A percentile compares a stretch with the other conserved stretches of the same genome.
Conservation (phyloP, 257 asterid species). For the Nicotiana otophora region DNA sequence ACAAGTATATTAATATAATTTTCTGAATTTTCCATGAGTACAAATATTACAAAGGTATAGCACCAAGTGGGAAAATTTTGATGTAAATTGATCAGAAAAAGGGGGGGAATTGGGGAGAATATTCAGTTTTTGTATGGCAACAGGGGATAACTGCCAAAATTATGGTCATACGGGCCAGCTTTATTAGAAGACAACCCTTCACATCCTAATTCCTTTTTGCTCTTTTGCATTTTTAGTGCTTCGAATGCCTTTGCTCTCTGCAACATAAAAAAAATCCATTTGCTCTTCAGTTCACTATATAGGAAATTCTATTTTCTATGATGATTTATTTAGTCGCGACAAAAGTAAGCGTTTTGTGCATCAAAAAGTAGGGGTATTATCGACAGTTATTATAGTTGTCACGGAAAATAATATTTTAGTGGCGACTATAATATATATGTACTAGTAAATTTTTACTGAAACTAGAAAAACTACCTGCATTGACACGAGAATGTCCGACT, state of each 20-base stretch:
- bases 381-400: too few species aligned
- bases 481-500: slow-evolving; percentile 38
- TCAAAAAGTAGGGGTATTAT: too few species aligned
- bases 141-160: slow-evolving; percentile 37
- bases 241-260: slow-evolving; percentile 63
- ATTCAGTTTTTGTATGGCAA: slow-evolving; percentile 42
- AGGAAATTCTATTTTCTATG: too few species aligned
- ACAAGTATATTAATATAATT: background rate
- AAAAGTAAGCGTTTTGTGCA: background rate
- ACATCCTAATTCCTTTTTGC: slow-evolving; percentile 23
- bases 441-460: background rate
- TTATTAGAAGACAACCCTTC: slow-evolving; percentile 37
- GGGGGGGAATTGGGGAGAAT: slow-evolving; percentile 4
- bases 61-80: slow-evolving; percentile 15
- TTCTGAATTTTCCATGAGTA: background rate
- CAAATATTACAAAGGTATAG: background rate
- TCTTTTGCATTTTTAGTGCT: slow-evolving; percentile 45
- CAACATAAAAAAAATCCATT: background rate
- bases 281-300: background rate
- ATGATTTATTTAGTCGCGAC: too few species aligned
- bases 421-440: too few species aligned
- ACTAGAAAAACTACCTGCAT: slow-evolving; percentile 38
- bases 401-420: too few species aligned
- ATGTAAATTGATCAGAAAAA: slow-evolving; percentile 8
- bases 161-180: slow-evolving; percentile 30